Base-by-base conservation (phyloP, 129 eudicot genomes). In the Heracleum sosnowskyi region DNA sequence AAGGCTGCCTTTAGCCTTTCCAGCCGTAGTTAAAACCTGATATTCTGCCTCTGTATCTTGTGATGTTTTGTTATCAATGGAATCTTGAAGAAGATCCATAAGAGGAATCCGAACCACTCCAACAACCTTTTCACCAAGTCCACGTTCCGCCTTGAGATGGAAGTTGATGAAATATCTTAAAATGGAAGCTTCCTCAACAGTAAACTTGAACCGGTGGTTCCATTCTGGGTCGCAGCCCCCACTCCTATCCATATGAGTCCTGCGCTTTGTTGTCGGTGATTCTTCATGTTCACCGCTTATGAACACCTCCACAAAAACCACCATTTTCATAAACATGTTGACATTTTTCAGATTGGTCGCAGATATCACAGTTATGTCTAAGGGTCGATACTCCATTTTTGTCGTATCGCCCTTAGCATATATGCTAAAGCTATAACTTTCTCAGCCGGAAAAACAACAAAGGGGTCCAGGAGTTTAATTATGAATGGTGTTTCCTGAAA, bases 71-170 rank as follows among this genome's bases (percentile, higher is more conserved):
- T 9, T 29, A n/a, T 68, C 39, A 7, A 11, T 24, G 53, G 45
- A 78, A 26, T 46, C 75, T 11, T 83, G 74, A 68, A 78, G 84
- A 9, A 93, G 94, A 34, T 90, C 91, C 17, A 55, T 44, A 22
- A 93, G 69, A 8, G 89, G 89, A 33, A 90, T 84, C 24, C 82
- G 69, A 8, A 90, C 98, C 81, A 87, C 85, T 13, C 98, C 98
- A 15, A 90, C 69, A 39, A 69, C 84, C 79, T 80, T 86, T 72
- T 93, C 96, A 0, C 91, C 89, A 5, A 93, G 57, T 11, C 86
- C 68, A 11, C 88, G 82, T 33, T 79, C 79, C 8, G 91, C 83
- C 79, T 55, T 82, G 57, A 93, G 84, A 55, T 81, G 81, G 51
- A 93, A 83, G 15, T 81, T 35, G 79, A 93, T 82, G 73, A 85